Evolutionary conservation across 2,329 filamentous ascomycete species (phyloP).

Genomic region (Scedosporium apiospermum): DNA sequence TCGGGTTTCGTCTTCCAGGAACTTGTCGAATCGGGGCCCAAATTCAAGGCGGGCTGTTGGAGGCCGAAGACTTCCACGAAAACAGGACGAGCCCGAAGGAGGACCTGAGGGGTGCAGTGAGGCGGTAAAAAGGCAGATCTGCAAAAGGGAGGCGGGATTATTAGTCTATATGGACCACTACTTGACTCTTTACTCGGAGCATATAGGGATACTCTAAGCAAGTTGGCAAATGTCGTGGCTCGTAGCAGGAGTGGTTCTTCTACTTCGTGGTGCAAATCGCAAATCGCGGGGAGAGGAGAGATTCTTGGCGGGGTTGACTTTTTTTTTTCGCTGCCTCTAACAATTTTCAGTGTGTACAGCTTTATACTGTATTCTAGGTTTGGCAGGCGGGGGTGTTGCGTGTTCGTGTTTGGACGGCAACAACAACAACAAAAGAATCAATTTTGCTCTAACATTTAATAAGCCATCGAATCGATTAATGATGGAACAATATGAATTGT

Average conservation of each 20-base stretch:
- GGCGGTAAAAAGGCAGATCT: too few relatives aligned
- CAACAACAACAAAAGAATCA: neutral
- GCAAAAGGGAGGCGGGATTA: too few relatives aligned
- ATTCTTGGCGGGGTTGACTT: constrained; percentile 5
- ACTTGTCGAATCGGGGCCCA: too few relatives aligned
- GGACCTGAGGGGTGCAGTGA: too few relatives aligned
- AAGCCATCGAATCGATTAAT: too few relatives aligned
- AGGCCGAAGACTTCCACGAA: too few relatives aligned
- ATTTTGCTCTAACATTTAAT: too few relatives aligned
- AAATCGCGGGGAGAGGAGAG: constrained; percentile 6
- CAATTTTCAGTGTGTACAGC: neutral
- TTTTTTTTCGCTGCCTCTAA: constrained; percentile 3
- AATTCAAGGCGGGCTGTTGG: too few relatives aligned
- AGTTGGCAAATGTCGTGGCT: neutral
- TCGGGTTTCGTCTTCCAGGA: too few relatives aligned
- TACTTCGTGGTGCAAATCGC: neutral
- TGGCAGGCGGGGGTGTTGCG: neutral
- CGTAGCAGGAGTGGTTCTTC: neutral
- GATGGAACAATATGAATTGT: too few relatives aligned
- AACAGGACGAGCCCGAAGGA: too few relatives aligned
- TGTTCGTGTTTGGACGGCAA: neutral
- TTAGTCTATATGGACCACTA: too few relatives aligned
- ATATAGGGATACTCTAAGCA: neutral
- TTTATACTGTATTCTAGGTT: neutral
- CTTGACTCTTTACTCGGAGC: neutral